phyloP scores from a whole-genome alignment of 306 rosid species.

The Cicer bijugum region DNA sequence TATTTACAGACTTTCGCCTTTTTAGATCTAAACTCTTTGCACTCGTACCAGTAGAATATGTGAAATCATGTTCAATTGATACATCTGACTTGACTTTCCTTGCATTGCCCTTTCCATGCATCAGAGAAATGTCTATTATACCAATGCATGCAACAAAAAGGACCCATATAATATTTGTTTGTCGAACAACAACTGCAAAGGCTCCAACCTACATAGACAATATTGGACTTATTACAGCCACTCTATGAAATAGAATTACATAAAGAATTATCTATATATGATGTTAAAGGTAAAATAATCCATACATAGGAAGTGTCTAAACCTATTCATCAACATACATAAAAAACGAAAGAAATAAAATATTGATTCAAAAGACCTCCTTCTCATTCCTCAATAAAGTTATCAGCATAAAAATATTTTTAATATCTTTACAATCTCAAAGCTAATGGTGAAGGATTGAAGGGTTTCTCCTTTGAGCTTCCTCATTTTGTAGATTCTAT shows the following conservation, averaged over 20 bases:
- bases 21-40: constrained; percentile 53
- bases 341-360: background rate
- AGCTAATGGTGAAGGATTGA: too few relatives aligned
- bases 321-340: constrained; percentile 3
- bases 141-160: constrained; percentile 80
- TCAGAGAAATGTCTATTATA: constrained; percentile 62
- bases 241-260: background rate
- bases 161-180: constrained; percentile 89
- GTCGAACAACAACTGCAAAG: constrained; percentile 78
- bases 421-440: too few relatives aligned
- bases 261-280: background rate
- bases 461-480: too few relatives aligned
- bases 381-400: too few relatives aligned
- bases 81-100: constrained; percentile 46
- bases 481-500: too few relatives aligned
- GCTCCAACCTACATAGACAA: constrained; percentile 66
- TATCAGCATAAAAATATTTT: too few relatives aligned
- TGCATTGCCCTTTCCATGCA: constrained; percentile 41
- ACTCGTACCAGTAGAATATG: constrained; percentile 39
- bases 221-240: constrained; percentile 29
- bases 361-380: too few relatives aligned
- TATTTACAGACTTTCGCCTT: constrained; percentile 57
- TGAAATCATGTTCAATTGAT: constrained; percentile 39
- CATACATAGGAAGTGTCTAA: background rate
- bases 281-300: background rate